Percentiles rank a stretch among this genome's conserved stretches.
Evolutionary conservation across 768 basidiomycete species (phyloP).

Genomic region (Collybia mongolica): DNA sequence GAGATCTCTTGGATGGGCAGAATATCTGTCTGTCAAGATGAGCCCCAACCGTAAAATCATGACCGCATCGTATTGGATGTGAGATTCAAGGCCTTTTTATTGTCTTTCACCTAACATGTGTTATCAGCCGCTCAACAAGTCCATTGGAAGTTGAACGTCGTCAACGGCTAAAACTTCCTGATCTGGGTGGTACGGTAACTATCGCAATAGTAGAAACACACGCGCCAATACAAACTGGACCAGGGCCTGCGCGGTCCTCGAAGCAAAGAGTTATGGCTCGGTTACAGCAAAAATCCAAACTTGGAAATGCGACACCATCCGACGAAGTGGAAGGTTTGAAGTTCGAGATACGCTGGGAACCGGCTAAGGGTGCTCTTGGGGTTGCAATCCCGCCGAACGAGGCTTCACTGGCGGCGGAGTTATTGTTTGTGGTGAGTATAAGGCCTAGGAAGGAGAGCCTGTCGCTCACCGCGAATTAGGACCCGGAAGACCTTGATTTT

Average conservation of each 20-base stretch:
- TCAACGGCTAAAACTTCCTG: conserved; percentile 47
- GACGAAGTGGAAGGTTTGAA: conserved; percentile 73
- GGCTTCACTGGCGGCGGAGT: conserved; percentile 34
- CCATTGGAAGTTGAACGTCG: conserved; percentile 24
- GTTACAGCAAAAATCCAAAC: conserved; percentile 63
- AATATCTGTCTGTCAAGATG: conserved; percentile 72
- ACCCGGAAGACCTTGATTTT: conserved; percentile 71
- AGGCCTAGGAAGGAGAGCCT: background rate
- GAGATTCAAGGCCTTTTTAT: conserved; percentile 18
- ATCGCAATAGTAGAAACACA: conserved; percentile 66
- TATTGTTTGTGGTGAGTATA: conserved; percentile 57
- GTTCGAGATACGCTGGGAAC: conserved; percentile 79
- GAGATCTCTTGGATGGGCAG: conserved; percentile 84
- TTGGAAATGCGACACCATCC: conserved; percentile 53
- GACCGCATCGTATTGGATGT: conserved; percentile 89
- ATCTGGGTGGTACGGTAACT: conserved; percentile 69
- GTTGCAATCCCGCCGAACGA: conserved; percentile 52
- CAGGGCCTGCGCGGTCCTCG: conserved; percentile 52
- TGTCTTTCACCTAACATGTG: background rate
- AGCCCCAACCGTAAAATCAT: conserved; percentile 65
- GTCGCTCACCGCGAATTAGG: conserved; percentile 29
- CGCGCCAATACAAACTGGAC: conserved; percentile 32
- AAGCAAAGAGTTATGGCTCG: conserved; percentile 55
- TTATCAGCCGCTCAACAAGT: conserved; percentile 19
- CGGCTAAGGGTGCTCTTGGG: conserved; percentile 65